A percentile compares a stretch with the other conserved stretches of the same genome.
Conservation (phyloP, 805 yeast genomes). For the Ogataea neopini region DNA sequence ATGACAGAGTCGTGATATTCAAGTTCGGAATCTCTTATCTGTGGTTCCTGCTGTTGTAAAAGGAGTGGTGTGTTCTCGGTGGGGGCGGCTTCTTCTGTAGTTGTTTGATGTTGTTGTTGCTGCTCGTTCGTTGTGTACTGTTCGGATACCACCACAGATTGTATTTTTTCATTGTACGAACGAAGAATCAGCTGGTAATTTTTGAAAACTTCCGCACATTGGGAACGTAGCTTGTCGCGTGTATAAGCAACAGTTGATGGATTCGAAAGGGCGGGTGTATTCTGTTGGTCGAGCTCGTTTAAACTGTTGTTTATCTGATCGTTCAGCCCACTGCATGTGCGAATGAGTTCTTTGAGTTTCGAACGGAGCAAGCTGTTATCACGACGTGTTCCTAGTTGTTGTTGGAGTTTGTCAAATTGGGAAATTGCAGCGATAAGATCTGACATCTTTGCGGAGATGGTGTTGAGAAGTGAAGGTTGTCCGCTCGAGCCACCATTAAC, state of each 20-base stretch:
- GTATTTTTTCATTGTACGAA: constrained; percentile 50
- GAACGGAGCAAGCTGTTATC: constrained; percentile 44
- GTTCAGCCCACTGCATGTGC: constrained; percentile 19
- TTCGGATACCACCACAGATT: constrained; percentile 39
- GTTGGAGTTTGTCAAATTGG: constrained; percentile 48
- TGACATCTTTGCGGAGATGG: constrained; percentile 22
- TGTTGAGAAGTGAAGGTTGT: constrained; percentile 13
- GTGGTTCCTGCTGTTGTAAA: constrained; percentile 33
- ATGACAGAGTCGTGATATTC: constrained; percentile 66
- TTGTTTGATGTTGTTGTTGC: not conserved
- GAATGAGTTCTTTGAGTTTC: constrained; percentile 29
- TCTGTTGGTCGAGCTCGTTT: constrained; percentile 14
- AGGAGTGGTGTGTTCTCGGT: constrained; percentile 21
- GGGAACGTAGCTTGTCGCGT: constrained; percentile 54
- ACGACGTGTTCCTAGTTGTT: constrained; percentile 53
- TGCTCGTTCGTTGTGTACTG: constrained; percentile 21
- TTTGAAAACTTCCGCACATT: constrained; percentile 52
- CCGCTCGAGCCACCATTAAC: not conserved
- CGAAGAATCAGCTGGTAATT: constrained; percentile 45
- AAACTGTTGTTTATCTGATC: constrained; percentile 18
- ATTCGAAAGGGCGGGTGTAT: constrained; percentile 2
- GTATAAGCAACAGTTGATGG: constrained; percentile 34
- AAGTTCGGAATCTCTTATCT: constrained; percentile 44
- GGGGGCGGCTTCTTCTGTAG: constrained; percentile 5
- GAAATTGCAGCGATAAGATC: constrained; percentile 44